Base-by-base conservation (phyloP, 2,329 filamentous ascomycete species). In the Penicillium sp. region DNA sequence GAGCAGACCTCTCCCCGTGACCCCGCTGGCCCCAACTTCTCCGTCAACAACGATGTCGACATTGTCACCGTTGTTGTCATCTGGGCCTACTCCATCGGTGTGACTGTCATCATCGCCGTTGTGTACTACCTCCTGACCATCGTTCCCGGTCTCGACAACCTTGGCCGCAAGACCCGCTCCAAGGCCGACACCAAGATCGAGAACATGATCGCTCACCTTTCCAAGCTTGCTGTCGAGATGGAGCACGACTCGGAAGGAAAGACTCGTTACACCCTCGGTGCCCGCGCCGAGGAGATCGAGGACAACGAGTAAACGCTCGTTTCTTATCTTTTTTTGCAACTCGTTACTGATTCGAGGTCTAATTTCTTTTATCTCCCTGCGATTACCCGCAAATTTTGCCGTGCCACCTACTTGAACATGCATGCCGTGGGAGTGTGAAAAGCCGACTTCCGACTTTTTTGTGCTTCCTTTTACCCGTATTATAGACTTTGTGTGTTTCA, bases 1-100 rank as follows among this genome's bases (percentile, higher is more conserved):
- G 19, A 50, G 37, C 54, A 67, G 58, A 67, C 69, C 49, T 62
- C 69, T 63, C 73, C 73, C 59, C 38, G 35, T 31, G 68, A 69
- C 56, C 60, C 65, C 23, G 69, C 64, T 61, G 45, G 53, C 31
- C 64, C 64, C 37, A 17, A 37, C 43, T 76, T 75, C 72, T 67
- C 79, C 63, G 56, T 67, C 48, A 79, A 83, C 70, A 82, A 83
- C 63, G 80, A 82, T 73, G 81, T 81, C 61, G 84, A 86, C 72
- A 82, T 88, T 63, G 76, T 82, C 66, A 82, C 80, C 54, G 78
- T 81, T 43, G 79, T 82, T 59, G 77, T 82, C 56, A 76, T 82
- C 70, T 82, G 80, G 80, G 71, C 73, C 50, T 82, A 81, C 77
- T 82, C 80, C 23, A 80, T 82, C 56, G 80, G 78, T 73, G 79